phyloP scores from a whole-genome alignment of 164 flowering plant species.

The Annona cherimola region DNA sequence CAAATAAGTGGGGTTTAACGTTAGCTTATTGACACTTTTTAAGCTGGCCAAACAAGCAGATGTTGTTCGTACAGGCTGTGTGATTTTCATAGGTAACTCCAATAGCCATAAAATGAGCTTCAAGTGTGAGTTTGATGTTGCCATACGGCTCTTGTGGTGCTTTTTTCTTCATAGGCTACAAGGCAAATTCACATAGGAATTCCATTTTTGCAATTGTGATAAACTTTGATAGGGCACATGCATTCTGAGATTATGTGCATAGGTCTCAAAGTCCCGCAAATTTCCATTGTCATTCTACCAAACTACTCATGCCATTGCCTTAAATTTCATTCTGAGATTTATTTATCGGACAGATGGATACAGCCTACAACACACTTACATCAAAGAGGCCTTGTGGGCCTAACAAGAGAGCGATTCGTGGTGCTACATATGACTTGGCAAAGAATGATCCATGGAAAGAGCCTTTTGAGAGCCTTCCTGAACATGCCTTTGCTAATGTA shows the following conservation, averaged over 20 bases:
- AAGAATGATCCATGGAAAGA: slow-evolving; percentile 85
- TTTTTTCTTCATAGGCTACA: too few species aligned
- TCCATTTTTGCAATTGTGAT: too few species aligned
- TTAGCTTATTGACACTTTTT: too few species aligned
- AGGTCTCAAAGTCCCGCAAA: neutral
- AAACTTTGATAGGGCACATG: too few species aligned
- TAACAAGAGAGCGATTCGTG: slow-evolving; percentile 71
- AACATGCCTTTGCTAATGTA: slow-evolving; percentile 64
- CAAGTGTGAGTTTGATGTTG: too few species aligned
- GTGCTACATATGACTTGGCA: slow-evolving; percentile 84
- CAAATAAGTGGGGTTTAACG: too few species aligned
- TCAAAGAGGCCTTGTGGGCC: slow-evolving; percentile 93
- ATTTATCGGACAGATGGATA: slow-evolving; percentile 48
- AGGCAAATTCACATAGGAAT: neutral
- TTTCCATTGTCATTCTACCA: neutral
- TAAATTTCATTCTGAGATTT: slow-evolving; percentile 1
- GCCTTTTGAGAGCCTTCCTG: slow-evolving; percentile 80
- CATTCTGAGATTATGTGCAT: neutral
- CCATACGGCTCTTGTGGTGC: too few species aligned
- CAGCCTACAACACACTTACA: slow-evolving; percentile 60
- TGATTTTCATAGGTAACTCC: too few species aligned
- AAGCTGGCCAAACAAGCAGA: too few species aligned
- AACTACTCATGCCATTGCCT: neutral
- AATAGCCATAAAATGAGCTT: too few species aligned
- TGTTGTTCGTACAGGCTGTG: too few species aligned